Percentiles rank a stretch among this genome's conserved stretches.
phyloP scores from a whole-genome alignment of 495 filamentous ascomycete species.

The Aspergillus nidulans region DNA sequence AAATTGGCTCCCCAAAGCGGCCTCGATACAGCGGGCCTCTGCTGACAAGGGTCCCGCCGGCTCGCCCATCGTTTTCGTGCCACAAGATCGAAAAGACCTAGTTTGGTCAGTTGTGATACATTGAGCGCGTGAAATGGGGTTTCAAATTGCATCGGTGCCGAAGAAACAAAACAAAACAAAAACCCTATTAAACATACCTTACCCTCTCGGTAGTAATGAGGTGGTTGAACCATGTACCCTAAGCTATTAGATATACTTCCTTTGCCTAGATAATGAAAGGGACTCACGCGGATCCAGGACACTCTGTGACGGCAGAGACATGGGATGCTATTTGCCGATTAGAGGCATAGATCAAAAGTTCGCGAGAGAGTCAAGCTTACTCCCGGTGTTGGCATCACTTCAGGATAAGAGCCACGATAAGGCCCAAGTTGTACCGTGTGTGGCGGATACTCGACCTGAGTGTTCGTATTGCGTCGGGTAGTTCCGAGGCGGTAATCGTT shows the following conservation, averaged over 20 bases:
- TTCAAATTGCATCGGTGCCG: too few species aligned
- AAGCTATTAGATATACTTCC: neutral
- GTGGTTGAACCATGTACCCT: neutral
- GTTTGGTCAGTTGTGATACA: neutral
- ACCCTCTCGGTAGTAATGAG: neutral
- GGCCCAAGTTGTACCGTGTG: neutral
- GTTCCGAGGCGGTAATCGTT: neutral
- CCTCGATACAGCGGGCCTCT: conserved; percentile 7
- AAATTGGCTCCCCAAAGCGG: conserved; percentile 22
- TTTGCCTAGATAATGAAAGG: neutral
- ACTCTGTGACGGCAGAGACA: neutral
- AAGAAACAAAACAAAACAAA: neutral
- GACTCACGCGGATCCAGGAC: conserved; percentile 6
- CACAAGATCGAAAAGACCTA: conserved; percentile 34
- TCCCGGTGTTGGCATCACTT: neutral
- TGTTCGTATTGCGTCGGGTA: neutral
- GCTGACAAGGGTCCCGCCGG: conserved; percentile 15
- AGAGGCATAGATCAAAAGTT: neutral
- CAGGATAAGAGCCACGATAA: neutral
- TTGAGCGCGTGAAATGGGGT: neutral
- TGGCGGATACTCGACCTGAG: neutral
- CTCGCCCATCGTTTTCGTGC: conserved; percentile 23
- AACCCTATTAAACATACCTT: conserved; percentile 1
- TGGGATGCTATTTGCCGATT: neutral
- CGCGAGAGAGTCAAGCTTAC: neutral